These are phyloP conservation scores for Phaeoacremonium minimum DNA, from an alignment of 2,329 filamentous ascomycete genomes.

Conservation along the genomic window DNA sequence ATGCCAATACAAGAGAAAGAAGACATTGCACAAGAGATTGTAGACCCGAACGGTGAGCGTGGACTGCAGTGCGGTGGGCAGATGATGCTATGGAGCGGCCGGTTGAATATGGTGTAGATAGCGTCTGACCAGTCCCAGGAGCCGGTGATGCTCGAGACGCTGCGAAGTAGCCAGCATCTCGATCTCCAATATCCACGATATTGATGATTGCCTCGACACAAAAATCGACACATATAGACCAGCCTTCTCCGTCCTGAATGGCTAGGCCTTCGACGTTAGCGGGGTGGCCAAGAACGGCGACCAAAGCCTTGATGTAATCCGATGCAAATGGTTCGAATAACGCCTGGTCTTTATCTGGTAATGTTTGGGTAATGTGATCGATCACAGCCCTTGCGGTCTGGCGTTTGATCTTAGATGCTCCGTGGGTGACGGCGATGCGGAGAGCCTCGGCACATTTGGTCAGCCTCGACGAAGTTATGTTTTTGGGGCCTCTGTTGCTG, in stretches of 20 bases:
- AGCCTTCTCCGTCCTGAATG: constrained; percentile 50
- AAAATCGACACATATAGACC: constrained; percentile 68
- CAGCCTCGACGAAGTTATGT: constrained; percentile 54
- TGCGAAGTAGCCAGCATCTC: constrained; percentile 21
- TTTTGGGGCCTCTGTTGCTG: constrained; percentile 41
- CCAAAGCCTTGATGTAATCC: constrained; percentile 75
- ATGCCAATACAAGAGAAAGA: constrained; percentile 55
- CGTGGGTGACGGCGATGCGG: constrained; percentile 66
- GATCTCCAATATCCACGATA: constrained; percentile 38
- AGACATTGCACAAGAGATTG: constrained; percentile 63
- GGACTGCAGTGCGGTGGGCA: constrained; percentile 3
- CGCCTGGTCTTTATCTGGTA: constrained; percentile 57
- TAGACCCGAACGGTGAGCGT: constrained; percentile 24
- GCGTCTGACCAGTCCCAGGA: constrained; percentile 25
- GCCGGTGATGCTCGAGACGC: constrained; percentile 45
- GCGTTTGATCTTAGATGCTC: constrained; percentile 61
- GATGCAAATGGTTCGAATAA: constrained; percentile 66
- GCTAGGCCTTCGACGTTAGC: constrained; percentile 79
- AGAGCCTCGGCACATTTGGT: constrained; percentile 67
- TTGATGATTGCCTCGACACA: constrained; percentile 59
- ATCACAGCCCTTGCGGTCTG: constrained; percentile 78
- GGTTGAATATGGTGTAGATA: constrained; percentile 22
- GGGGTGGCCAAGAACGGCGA: constrained; percentile 64
- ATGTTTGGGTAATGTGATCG: constrained; percentile 74
- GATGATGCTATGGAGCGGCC: constrained; percentile 20